phyloP scores from a whole-genome alignment of 1,284 basidiomycete genomes.

The Athelia sp. region DNA sequence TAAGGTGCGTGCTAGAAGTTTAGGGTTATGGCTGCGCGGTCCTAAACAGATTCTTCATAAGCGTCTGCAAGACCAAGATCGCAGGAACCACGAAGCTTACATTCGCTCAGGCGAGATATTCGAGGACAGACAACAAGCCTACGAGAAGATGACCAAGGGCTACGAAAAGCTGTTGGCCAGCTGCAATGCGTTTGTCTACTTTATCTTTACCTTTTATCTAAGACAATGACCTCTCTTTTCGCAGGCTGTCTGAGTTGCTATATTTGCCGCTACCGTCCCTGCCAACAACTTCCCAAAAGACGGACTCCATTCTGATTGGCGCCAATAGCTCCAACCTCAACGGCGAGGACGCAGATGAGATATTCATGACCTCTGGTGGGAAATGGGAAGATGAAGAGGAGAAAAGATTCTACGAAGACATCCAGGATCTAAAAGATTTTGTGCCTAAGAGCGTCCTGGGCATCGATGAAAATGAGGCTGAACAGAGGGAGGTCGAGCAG shows the following conservation, averaged over 20 bases:
- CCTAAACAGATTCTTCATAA: constrained; percentile 26
- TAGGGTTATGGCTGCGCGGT: constrained; percentile 3
- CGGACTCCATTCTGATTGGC: constrained; percentile 77
- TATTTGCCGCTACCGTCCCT: constrained; percentile 78
- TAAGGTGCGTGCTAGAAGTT: constrained; percentile 51
- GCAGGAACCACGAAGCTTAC: constrained; percentile 96
- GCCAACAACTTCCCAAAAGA: constrained; percentile 74
- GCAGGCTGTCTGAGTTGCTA: constrained; percentile 84
- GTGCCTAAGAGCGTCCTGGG: constrained; percentile 87
- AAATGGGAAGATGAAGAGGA: constrained; percentile 99
- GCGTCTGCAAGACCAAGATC: constrained; percentile 95
- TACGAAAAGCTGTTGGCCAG: constrained; percentile 88
- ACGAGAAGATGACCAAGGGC: constrained; percentile 95
- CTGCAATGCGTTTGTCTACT: constrained; percentile 68
- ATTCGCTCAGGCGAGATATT: constrained; percentile 99
- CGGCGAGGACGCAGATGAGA: constrained; percentile 51
- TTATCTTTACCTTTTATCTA: constrained; percentile 1
- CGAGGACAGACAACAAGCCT: constrained; percentile 96
- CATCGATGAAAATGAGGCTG: constrained; percentile 53
- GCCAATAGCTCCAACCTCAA: constrained; percentile 36
- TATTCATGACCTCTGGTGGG: constrained; percentile 54
- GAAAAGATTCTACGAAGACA: constrained; percentile 89
- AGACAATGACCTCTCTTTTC: background rate
- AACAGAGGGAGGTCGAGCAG: background rate
- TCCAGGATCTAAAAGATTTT: constrained; percentile 87